A percentile compares a stretch with the other conserved stretches of the same genome.
phyloP scores from a whole-genome alignment of 1,139 yeast species.

The Sugiyamaella xylanicola region DNA sequence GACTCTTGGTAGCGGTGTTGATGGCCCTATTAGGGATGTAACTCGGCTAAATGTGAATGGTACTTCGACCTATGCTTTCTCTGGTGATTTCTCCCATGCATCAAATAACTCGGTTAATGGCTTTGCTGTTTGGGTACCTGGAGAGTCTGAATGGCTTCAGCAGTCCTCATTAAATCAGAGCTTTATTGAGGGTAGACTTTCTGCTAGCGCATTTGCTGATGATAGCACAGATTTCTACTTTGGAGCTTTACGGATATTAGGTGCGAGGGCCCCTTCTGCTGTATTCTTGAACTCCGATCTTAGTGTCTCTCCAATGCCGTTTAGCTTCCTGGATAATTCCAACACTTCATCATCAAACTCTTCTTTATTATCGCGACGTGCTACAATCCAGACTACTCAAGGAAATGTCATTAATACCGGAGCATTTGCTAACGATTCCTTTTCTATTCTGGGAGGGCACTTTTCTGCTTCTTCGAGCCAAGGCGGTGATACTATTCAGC shows the following conservation, averaged over 20 bases:
- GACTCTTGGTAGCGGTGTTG: conserved; percentile 35
- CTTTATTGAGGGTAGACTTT: conserved; percentile 32
- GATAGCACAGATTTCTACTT: conserved; percentile 28
- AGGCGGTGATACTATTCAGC: conserved; percentile 35
- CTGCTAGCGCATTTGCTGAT: conserved; percentile 24
- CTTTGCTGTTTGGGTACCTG: conserved; percentile 37
- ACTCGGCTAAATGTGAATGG: conserved; percentile 34
- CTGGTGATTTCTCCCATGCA: conserved; percentile 38
- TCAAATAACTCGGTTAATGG: conserved; percentile 27
- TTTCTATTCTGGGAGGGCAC: conserved; percentile 58
- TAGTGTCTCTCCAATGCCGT: conserved; percentile 34
- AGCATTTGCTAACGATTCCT: conserved; percentile 51
- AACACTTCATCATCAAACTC: conserved; percentile 26
- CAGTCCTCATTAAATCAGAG: conserved; percentile 27
- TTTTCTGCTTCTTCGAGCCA: conserved; percentile 41
- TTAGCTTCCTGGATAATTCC: conserved; percentile 43
- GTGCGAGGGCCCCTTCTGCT: conserved; percentile 36
- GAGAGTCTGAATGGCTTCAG: conserved; percentile 35
- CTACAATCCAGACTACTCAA: conserved; percentile 26
- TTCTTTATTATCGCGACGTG: conserved; percentile 27
- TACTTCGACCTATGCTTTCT: conserved; percentile 45
- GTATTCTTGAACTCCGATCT: conserved; percentile 32
- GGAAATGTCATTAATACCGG: conserved; percentile 39
- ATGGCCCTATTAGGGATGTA: conserved; percentile 35
- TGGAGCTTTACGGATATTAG: conserved; percentile 33